Evolutionary conservation across 2,329 filamentous ascomycete species (phyloP).

Genomic region (Alternaria triticimaculans): DNA sequence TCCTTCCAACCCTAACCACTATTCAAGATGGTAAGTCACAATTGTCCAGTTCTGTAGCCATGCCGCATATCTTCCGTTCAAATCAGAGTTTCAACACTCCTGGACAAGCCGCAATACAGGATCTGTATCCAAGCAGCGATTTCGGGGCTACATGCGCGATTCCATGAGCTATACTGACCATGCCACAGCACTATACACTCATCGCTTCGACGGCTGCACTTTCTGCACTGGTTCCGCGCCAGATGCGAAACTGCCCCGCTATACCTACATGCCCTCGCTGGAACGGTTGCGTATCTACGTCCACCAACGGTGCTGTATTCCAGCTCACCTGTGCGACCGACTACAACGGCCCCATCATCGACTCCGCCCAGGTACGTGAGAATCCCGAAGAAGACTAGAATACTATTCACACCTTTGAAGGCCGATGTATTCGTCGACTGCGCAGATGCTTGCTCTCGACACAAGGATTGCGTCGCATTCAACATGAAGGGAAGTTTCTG

Average conservation of each 20-base stretch:
- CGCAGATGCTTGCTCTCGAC: slow-evolving; percentile 13
- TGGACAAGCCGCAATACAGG: neutral
- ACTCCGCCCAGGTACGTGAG: slow-evolving; percentile 1
- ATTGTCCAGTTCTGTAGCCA: neutral
- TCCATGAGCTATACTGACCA: neutral
- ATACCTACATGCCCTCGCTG: slow-evolving; percentile 13
- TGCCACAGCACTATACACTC: slow-evolving; percentile 1
- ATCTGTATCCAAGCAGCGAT: neutral
- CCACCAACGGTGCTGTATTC: slow-evolving; percentile 15
- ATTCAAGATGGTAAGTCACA: slow-evolving; percentile 3
- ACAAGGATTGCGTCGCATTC: slow-evolving; percentile 8
- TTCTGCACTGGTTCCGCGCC: neutral
- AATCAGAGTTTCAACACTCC: neutral
- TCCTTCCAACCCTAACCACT: neutral
- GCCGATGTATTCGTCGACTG: slow-evolving; percentile 13
- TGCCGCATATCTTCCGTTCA: neutral
- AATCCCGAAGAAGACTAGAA: neutral
- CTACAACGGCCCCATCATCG: slow-evolving; percentile 13
- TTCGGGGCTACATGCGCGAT: neutral
- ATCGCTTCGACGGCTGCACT: neutral
- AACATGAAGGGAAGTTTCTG: slow-evolving; percentile 17
- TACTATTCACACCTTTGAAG: neutral
- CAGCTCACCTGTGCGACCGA: slow-evolving; percentile 15
- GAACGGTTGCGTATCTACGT: slow-evolving; percentile 12
- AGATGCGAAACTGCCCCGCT: slow-evolving; percentile 4